Conservation (phyloP, 179 eudicot genomes). For the Carnegiea gigantea region DNA sequence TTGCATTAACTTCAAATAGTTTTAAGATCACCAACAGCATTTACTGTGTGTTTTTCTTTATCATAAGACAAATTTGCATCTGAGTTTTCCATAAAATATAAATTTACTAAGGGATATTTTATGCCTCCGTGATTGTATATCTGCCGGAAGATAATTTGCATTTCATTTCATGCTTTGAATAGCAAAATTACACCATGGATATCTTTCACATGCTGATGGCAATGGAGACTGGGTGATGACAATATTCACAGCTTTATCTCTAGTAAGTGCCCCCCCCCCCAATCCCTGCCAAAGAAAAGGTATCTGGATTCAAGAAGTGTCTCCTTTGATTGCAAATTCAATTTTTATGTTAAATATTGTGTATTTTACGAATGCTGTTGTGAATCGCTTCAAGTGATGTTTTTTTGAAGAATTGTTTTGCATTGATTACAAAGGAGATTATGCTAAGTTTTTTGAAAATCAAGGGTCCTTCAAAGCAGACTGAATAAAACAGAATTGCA, state of each 20-base stretch:
- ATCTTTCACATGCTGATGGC: conserved; percentile 90
- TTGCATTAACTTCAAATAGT: background rate
- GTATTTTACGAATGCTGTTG: background rate
- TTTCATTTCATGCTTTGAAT: conserved; percentile 20
- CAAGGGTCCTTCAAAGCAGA: background rate
- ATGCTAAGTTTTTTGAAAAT: background rate
- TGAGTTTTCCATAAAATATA: background rate
- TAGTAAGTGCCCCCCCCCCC: conserved; percentile 49
- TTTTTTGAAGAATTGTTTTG: background rate
- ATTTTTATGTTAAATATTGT: background rate
- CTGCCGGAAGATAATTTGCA: conserved; percentile 17
- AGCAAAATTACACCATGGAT: conserved; percentile 93
- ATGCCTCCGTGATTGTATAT: background rate
- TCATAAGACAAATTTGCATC: too few species aligned
- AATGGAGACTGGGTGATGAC: conserved; percentile 99
- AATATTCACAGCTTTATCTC: conserved; percentile 81
- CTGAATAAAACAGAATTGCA: background rate
- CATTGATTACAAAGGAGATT: background rate
- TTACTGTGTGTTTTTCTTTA: background rate
- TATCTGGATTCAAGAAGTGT: background rate
- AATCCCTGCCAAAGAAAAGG: background rate
- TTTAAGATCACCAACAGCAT: background rate
- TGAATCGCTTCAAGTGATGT: background rate
- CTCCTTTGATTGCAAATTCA: background rate
- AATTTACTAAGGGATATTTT: background rate